These are phyloP conservation scores for Fusarium fujikuroi DNA, from an alignment of 2,329 filamentous ascomycete genomes.

Conservation along the genomic window DNA sequence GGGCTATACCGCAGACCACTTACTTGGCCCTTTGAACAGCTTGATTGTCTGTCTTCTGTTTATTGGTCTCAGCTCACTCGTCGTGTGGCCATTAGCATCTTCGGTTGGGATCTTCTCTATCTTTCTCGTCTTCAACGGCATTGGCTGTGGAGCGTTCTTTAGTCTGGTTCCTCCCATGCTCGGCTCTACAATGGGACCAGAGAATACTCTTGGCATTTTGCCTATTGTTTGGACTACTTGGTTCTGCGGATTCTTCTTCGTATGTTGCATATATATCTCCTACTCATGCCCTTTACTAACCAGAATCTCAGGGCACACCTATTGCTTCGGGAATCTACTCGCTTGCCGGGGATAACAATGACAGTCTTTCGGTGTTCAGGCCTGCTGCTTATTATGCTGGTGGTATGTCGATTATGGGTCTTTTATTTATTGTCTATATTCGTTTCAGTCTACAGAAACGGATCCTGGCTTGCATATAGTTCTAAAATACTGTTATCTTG, in stretches of 20 bases:
- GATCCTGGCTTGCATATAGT: not conserved
- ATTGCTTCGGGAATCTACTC: constrained; percentile 41
- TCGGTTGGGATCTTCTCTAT: constrained; percentile 39
- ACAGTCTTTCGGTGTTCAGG: constrained; percentile 11
- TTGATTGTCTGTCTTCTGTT: constrained; percentile 41
- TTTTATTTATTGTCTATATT: constrained; percentile 23
- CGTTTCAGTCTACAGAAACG: constrained; percentile 9
- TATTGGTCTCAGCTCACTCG: constrained; percentile 43
- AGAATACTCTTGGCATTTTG: constrained; percentile 39
- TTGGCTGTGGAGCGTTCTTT: constrained; percentile 47
- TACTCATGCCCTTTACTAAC: fast-evolving
- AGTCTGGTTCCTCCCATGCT: constrained; percentile 45
- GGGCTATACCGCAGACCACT: constrained; percentile 40
- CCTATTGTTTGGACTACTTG: constrained; percentile 47
- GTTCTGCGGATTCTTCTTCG: constrained; percentile 48
- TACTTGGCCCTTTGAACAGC: constrained; percentile 46
- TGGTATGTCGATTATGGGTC: constrained; percentile 25
- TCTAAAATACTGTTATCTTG: not conserved
- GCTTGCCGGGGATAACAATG: not conserved
- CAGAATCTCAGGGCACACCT: constrained; percentile 24
- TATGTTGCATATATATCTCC: not conserved
- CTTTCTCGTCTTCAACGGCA: constrained; percentile 42
- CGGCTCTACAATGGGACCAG: constrained; percentile 40
- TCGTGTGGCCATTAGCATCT: constrained; percentile 44
- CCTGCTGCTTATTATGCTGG: constrained; percentile 37